These are phyloP conservation scores for Blastobotrys elegans DNA, from an alignment of 1,139 yeast species.

Conservation along the genomic window DNA sequence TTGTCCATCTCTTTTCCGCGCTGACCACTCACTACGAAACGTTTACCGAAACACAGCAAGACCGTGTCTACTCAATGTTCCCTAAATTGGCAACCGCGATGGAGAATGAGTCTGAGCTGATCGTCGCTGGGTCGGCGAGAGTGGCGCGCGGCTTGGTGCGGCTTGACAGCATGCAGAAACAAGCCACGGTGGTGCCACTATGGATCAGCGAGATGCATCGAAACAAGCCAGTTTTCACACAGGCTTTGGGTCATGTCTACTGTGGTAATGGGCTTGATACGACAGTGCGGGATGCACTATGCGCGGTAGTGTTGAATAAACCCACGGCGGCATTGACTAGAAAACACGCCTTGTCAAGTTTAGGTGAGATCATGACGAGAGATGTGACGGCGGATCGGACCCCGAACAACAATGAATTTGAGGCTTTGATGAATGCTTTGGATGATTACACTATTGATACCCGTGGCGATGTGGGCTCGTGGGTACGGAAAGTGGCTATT, in stretches of 20 bases:
- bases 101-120: constrained; percentile 22
- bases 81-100: constrained; percentile 2
- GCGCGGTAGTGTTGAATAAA: background rate
- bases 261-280: background rate
- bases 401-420: constrained; percentile 6
- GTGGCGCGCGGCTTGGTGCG: background rate
- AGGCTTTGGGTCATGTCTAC: constrained; percentile 1
- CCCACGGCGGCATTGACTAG: constrained; percentile 9
- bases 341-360: constrained; percentile 15
- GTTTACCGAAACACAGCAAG: background rate
- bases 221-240: background rate
- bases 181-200: background rate
- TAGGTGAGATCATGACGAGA: constrained; percentile 8
- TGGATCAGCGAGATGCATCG: constrained; percentile 7
- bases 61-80: background rate
- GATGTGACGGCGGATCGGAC: background rate
- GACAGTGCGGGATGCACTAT: background rate
- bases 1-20: constrained; percentile 15
- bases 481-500: constrained; percentile 53
- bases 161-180: background rate
- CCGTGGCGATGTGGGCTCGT: constrained; percentile 56
- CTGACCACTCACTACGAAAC: background rate
- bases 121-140: constrained; percentile 16
- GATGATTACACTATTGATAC: constrained; percentile 35
- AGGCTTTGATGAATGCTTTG: constrained; percentile 22